Conservation (phyloP, 2,329 filamentous ascomycete genomes). For the Colletotrichum endophyticum region DNA sequence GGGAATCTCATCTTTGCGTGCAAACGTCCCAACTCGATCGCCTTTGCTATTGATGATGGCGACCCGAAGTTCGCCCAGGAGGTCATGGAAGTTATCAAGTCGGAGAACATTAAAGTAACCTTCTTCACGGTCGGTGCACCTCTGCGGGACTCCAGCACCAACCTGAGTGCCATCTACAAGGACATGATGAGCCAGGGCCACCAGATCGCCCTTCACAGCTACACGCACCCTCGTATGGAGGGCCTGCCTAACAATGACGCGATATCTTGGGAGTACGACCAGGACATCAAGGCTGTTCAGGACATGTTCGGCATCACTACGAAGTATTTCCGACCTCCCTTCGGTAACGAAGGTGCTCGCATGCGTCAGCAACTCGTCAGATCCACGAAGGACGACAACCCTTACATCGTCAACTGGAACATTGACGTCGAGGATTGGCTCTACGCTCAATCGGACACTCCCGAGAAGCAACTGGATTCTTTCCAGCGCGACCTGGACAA, state of each 20-base stretch:
- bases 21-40: constrained; percentile 72
- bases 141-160: constrained; percentile 61
- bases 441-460: constrained; percentile 65
- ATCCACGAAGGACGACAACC: constrained; percentile 51
- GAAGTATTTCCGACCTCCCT: constrained; percentile 72
- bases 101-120: constrained; percentile 68
- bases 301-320: constrained; percentile 37
- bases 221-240: constrained; percentile 71
- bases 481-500: constrained; percentile 67
- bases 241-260: constrained; percentile 55
- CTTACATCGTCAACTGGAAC: constrained; percentile 70
- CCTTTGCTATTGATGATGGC: constrained; percentile 76
- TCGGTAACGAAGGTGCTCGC: constrained; percentile 70
- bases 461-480: constrained; percentile 71
- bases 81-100: constrained; percentile 64
- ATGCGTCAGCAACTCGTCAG: constrained; percentile 68
- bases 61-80: constrained; percentile 46
- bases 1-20: constrained; percentile 68
- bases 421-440: constrained; percentile 76
- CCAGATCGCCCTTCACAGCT: constrained; percentile 72
- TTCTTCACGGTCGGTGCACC: constrained; percentile 75
- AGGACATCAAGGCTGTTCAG: constrained; percentile 56
- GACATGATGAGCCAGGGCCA: constrained; percentile 68
- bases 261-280: constrained; percentile 67
- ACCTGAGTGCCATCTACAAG: constrained; percentile 67